A percentile compares a stretch with the other conserved stretches of the same genome.
Conservation (phyloP, 2,329 filamentous ascomycete species). For the Westerdykella aurantiaca region DNA sequence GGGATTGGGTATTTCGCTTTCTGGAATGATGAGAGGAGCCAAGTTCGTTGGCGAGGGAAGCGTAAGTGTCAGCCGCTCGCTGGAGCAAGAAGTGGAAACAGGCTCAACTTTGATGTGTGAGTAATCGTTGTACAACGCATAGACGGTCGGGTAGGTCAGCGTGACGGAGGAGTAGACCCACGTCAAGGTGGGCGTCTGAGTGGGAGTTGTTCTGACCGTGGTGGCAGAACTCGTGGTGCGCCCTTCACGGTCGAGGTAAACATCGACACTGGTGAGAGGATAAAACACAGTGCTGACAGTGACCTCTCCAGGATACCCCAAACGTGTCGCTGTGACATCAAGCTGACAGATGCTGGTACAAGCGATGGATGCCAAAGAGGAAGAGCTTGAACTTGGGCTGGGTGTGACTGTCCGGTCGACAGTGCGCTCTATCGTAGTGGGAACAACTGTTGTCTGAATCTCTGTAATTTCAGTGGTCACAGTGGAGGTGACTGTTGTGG, state of each 20-base stretch:
- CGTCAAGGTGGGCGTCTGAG: conserved; percentile 15
- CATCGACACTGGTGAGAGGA: conserved; percentile 18
- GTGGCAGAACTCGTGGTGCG: conserved; percentile 12
- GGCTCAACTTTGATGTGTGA: conserved; percentile 21
- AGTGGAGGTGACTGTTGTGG: conserved; percentile 1
- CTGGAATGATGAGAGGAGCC: conserved; percentile 18
- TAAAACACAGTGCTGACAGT: conserved; percentile 10
- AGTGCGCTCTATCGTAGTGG: conserved; percentile 20
- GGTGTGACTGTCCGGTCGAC: conserved; percentile 18
- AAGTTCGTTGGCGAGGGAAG: conserved; percentile 26
- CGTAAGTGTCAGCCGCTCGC: conserved; percentile 9
- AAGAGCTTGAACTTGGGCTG: conserved; percentile 9
- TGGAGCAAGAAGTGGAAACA: conserved; percentile 17
- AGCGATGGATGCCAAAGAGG: conserved; percentile 8
- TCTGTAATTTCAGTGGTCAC: conserved; percentile 6
- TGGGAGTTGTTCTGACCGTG: conserved; percentile 8
- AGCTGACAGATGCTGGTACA: conserved; percentile 28
- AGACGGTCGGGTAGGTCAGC: conserved; percentile 30
- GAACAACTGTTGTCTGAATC: conserved; percentile 10
- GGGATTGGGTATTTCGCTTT: conserved; percentile 17
- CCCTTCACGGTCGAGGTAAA: conserved; percentile 14
- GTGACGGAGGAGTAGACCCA: conserved; percentile 22
- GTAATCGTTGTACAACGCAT: conserved; percentile 28
- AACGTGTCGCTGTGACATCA: conserved; percentile 24
- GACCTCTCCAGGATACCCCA: conserved; percentile 26